phyloP scores from a whole-genome alignment of 2,329 filamentous ascomycete genomes.

The Fulvia fulva region DNA sequence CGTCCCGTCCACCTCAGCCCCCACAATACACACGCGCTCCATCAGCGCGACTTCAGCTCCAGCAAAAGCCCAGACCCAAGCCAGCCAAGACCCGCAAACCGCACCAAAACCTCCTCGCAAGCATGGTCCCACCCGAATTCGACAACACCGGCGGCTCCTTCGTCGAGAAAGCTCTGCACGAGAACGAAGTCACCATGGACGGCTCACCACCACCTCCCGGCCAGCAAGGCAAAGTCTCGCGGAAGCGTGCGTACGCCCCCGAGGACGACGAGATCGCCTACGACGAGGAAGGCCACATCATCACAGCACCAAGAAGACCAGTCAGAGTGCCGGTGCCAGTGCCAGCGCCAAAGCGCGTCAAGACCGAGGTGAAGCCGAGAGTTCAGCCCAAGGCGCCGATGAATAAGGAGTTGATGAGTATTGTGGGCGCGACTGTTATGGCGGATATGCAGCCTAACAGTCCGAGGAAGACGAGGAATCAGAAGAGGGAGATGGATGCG shows the following conservation, averaged over 20 bases:
- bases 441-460: slow-evolving; percentile 6
- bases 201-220: not conserved
- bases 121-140: not conserved
- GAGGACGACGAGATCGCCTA: not conserved
- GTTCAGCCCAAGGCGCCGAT: slow-evolving; percentile 14
- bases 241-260: not conserved
- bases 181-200: not conserved
- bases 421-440: not conserved
- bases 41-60: not conserved
- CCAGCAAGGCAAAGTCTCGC: not conserved
- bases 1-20: too few relatives aligned
- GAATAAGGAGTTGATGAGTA: not conserved
- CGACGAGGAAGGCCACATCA: not conserved
- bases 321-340: slow-evolving; percentile 6
- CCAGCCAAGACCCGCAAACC: not conserved
- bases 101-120: not conserved
- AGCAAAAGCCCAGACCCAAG: not conserved
- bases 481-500: slow-evolving; percentile 8
- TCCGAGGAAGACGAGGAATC: slow-evolving; percentile 15
- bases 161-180: not conserved
- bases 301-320: not conserved
- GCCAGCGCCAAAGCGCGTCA: not conserved
- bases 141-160: slow-evolving; percentile 1
- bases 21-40: not conserved
- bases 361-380: slow-evolving; percentile 7